A percentile compares a stretch with the other conserved stretches of the same genome.
Evolutionary conservation across 768 basidiomycete genomes (phyloP).

Genomic region (Xerocomellus chrysenteron): DNA sequence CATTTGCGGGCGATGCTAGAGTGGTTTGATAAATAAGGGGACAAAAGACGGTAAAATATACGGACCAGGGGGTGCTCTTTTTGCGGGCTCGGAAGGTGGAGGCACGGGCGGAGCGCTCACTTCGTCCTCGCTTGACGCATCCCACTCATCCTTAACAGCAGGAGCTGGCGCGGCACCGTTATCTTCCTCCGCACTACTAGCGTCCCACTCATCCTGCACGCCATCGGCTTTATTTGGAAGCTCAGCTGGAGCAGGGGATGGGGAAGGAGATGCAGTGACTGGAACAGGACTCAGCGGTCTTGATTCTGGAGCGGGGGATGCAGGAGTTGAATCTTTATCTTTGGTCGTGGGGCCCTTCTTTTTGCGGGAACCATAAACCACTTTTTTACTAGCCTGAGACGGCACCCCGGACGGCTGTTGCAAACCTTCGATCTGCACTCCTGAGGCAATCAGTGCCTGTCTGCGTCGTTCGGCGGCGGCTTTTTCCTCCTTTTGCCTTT

Average conservation of each 20-base stretch:
- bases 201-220: constrained; percentile 58
- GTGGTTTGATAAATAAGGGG: not conserved
- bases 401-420: constrained; percentile 52
- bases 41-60: not conserved
- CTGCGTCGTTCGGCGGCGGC: constrained; percentile 88
- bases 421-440: constrained; percentile 87
- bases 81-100: not conserved
- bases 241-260: constrained; percentile 31
- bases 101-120: constrained; percentile 31
- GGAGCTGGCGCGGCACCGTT: constrained; percentile 27
- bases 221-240: constrained; percentile 22
- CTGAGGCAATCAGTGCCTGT: constrained; percentile 86
- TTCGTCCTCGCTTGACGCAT: constrained; percentile 59
- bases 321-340: constrained; percentile 34
- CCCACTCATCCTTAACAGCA: constrained; percentile 62
- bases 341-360: constrained; percentile 60
- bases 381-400: constrained; percentile 54
- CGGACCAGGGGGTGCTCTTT: constrained; percentile 11
- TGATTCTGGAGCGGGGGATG: constrained; percentile 54
- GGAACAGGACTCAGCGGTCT: constrained; percentile 45
- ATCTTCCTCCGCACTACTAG: constrained; percentile 43
- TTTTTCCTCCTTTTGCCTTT: constrained; percentile 94
- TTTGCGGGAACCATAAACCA: constrained; percentile 82
- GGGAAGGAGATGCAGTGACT: constrained; percentile 22
- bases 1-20: constrained; percentile 9